phyloP scores from a whole-genome alignment of 106 monocot genomes.

The Dioscorea zingiberensis region DNA sequence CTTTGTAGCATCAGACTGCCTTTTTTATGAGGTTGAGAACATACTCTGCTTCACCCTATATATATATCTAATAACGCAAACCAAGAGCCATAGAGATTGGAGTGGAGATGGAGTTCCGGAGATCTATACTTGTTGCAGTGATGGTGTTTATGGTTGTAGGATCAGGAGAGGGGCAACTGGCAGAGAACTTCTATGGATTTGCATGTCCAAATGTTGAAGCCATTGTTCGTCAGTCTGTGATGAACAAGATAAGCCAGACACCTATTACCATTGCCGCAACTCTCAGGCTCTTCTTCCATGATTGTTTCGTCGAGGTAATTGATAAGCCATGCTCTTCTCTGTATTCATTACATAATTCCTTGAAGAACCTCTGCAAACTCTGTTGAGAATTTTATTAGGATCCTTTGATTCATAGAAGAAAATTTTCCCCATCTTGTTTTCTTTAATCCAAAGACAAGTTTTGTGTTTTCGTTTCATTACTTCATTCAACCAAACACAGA shows the following conservation, averaged over 20 bases:
- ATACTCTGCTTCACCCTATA: too few relatives aligned
- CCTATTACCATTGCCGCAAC: slow-evolving; percentile 41
- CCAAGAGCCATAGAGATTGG: too few relatives aligned
- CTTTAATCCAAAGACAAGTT: too few relatives aligned
- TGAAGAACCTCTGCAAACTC: too few relatives aligned
- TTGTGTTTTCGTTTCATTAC: neutral
- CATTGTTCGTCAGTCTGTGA: slow-evolving; percentile 44
- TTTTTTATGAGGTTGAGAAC: too few relatives aligned
- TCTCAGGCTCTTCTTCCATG: slow-evolving; percentile 88
- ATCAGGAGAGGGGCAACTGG: slow-evolving; percentile 5
- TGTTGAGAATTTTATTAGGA: too few relatives aligned
- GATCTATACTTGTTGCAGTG: neutral
- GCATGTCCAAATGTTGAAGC: slow-evolving; percentile 34
- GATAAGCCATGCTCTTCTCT: neutral
- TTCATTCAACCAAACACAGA: too few relatives aligned
- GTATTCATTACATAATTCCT: too few relatives aligned
- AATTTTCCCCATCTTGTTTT: too few relatives aligned
- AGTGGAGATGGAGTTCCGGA: slow-evolving; percentile 1
- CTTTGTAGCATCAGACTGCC: too few relatives aligned
- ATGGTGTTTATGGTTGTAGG: neutral
- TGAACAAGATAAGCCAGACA: slow-evolving; percentile 31
- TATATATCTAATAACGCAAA: too few relatives aligned
- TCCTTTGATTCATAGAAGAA: too few relatives aligned
- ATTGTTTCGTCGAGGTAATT: slow-evolving; percentile 69
- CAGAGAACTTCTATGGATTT: slow-evolving; percentile 18